phyloP scores from a whole-genome alignment of 805 yeast species.

The Pichia membranifaciens region DNA sequence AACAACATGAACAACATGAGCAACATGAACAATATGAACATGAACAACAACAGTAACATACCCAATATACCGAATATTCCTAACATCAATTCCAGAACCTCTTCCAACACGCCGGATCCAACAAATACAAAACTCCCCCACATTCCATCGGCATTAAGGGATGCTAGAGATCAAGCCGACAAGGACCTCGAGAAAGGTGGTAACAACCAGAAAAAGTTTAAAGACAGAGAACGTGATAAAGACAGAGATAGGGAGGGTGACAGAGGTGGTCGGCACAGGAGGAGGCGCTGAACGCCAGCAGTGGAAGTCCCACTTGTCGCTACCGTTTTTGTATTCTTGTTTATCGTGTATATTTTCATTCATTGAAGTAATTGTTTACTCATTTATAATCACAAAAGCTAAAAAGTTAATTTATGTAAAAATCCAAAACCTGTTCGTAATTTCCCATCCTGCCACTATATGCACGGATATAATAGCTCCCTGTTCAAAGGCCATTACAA shows the following conservation, averaged over 20 bases:
- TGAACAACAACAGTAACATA: not conserved
- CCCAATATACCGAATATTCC: conserved; percentile 16
- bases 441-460: not conserved
- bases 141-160: conserved; percentile 12
- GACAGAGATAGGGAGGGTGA: conserved; percentile 12
- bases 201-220: conserved; percentile 9
- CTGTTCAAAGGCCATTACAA: not conserved
- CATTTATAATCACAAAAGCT: not conserved
- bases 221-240: conserved; percentile 13
- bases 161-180: conserved; percentile 27
- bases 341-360: too few relatives aligned
- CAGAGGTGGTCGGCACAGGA: conserved; percentile 7
- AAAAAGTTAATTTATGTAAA: not conserved
- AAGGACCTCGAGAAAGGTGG: conserved; percentile 22
- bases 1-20: conserved; percentile 15
- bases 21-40: conserved; percentile 13
- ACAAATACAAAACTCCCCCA: conserved; percentile 1
- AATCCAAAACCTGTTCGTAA: not conserved
- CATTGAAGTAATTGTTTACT: too few relatives aligned
- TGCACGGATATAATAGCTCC: not conserved
- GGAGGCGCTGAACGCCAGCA: not conserved
- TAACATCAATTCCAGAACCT: conserved; percentile 17
- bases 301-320: too few relatives aligned
- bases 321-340: not conserved
- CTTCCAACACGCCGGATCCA: conserved; percentile 20